These are phyloP conservation scores for Raphidocelis subcapitata DNA, from an alignment of 139 green algal genomes.

Conservation along the genomic window DNA sequence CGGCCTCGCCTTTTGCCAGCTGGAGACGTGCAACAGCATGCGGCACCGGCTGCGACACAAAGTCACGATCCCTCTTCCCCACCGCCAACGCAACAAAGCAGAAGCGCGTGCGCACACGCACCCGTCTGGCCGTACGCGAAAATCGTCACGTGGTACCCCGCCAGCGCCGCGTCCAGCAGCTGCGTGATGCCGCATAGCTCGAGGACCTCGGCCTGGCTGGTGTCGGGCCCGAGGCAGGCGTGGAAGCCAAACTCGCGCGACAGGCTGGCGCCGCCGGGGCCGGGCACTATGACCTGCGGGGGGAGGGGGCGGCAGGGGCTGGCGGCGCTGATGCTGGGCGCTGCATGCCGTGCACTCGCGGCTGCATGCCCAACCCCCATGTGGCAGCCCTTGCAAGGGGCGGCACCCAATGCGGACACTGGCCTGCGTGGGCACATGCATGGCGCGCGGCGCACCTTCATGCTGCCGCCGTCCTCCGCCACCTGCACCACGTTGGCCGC, in stretches of 20 bases:
- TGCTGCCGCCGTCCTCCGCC: constrained; percentile 31
- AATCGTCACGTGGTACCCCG: constrained; percentile 77
- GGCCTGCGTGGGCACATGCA: too few species aligned
- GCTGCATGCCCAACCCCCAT: neutral
- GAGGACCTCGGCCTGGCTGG: constrained; percentile 59
- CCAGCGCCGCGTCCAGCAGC: constrained; percentile 82
- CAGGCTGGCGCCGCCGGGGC: constrained; percentile 51
- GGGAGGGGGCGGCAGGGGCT: neutral
- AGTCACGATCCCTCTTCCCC: too few species aligned
- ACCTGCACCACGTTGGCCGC: constrained; percentile 42
- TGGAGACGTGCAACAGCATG: neutral
- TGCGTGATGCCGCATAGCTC: constrained; percentile 56
- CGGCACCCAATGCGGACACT: too few species aligned
- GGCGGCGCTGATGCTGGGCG: neutral
- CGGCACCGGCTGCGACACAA: neutral
- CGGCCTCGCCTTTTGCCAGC: neutral
- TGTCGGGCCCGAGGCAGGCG: constrained; percentile 60
- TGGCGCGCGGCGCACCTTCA: too few species aligned
- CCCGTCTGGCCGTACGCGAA: constrained; percentile 66
- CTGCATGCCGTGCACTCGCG: too few species aligned
- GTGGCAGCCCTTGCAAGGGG: neutral
- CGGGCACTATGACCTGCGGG: constrained; percentile 53
- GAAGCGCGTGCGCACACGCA: constrained; percentile 15
- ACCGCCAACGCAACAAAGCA: too few species aligned
- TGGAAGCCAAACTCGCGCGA: constrained; percentile 66